Evolutionary conservation across 768 basidiomycete species (phyloP).

Genomic region (Mycena vulgaris): DNA sequence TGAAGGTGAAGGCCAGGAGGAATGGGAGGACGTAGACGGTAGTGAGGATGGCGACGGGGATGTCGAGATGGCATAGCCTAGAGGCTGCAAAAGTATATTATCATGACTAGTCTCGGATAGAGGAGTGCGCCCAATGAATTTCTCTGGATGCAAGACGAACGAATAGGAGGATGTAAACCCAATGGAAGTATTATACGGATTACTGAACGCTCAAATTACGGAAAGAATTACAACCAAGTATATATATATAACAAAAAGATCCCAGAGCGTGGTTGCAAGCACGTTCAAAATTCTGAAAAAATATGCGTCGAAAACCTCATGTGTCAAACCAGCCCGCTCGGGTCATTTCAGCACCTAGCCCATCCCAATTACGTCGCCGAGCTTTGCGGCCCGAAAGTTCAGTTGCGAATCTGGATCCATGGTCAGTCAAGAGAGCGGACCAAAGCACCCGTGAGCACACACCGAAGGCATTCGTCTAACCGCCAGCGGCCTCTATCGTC

Average conservation of each 20-base stretch:
- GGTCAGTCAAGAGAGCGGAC: not conserved
- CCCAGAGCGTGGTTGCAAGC: too few species aligned
- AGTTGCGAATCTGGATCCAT: conserved; percentile 77
- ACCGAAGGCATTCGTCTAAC: conserved; percentile 88
- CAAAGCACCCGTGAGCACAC: conserved; percentile 31
- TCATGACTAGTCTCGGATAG: conserved; percentile 4
- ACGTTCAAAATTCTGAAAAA: too few species aligned
- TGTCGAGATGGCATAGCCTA: conserved; percentile 70
- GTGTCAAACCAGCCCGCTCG: conserved; percentile 82
- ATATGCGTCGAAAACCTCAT: conserved; percentile 32
- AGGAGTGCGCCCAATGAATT: too few species aligned
- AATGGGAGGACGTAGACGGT: conserved; percentile 74
- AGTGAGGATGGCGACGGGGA: conserved; percentile 72
- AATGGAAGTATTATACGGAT: too few species aligned
- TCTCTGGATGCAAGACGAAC: too few species aligned
- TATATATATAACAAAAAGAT: too few species aligned
- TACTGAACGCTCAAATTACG: too few species aligned
- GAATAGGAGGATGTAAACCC: too few species aligned
- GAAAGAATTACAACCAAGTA: too few species aligned
- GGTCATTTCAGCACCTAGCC: conserved; percentile 81
- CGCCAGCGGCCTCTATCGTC: conserved; percentile 77
- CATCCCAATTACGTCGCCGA: conserved; percentile 72
- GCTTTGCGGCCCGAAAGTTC: conserved; percentile 87
- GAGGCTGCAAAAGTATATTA: conserved; percentile 49
- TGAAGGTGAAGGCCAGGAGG: conserved; percentile 63